A percentile compares a stretch with the other conserved stretches of the same genome.
phyloP scores from a whole-genome alignment of 805 yeast genomes.

The Ogataea salicorniae region DNA sequence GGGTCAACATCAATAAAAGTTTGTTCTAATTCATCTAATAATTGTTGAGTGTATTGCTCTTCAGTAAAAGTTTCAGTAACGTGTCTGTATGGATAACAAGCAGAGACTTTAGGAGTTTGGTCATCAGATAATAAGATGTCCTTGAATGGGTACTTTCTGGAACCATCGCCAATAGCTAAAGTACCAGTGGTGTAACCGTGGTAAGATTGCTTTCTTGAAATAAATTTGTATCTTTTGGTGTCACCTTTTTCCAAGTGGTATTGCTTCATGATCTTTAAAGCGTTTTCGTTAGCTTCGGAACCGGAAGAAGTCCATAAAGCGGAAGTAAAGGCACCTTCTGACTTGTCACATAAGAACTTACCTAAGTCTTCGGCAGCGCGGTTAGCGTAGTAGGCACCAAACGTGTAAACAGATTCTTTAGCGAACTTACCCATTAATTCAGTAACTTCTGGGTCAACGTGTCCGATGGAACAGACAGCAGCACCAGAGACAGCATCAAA shows the following conservation, averaged over 20 bases:
- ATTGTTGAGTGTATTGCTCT: conserved; percentile 34
- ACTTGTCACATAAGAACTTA: conserved; percentile 37
- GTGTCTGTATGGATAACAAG: conserved; percentile 31
- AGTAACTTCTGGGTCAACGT: conserved; percentile 35
- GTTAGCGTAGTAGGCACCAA: conserved; percentile 29
- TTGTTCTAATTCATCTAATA: conserved; percentile 38
- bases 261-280: conserved; percentile 60
- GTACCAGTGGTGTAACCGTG: conserved; percentile 47
- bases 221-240: conserved; percentile 35
- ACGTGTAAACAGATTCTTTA: conserved; percentile 34
- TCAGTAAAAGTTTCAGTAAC: conserved; percentile 32
- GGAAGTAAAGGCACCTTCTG: conserved; percentile 33
- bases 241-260: conserved; percentile 40
- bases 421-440: conserved; percentile 35
- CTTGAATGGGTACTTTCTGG: conserved; percentile 32
- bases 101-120: conserved; percentile 27
- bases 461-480: conserved; percentile 42
- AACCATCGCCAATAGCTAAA: conserved; percentile 34
- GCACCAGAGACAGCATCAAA: conserved; percentile 45
- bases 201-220: conserved; percentile 40
- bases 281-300: conserved; percentile 75
- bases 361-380: conserved; percentile 39
- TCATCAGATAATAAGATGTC: conserved; percentile 22
- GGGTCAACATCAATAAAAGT: conserved; percentile 39
- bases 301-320: conserved; percentile 59